Conservation (phyloP, 495 filamentous ascomycete genomes). For the Talaromyces stipitatus region DNA sequence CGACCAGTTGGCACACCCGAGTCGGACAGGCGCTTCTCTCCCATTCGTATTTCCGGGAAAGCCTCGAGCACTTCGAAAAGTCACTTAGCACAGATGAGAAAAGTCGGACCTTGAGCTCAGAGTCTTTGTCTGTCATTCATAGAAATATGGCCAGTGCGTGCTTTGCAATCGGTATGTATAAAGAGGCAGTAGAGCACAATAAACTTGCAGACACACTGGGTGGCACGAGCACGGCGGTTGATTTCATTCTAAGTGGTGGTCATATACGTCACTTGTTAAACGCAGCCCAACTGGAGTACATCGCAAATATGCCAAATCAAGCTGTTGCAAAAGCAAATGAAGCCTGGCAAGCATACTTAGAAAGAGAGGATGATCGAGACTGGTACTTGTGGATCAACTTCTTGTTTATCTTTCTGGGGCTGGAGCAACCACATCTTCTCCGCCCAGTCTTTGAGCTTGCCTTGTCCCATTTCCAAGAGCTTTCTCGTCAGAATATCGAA, state of each 20-base stretch:
- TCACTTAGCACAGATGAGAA: background rate
- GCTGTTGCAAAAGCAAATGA: background rate
- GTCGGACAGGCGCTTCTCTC: background rate
- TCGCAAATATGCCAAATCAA: background rate
- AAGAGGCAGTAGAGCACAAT: background rate
- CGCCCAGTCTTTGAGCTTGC: background rate
- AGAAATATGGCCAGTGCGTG: background rate
- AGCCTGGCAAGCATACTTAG: background rate
- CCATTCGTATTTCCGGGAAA: background rate
- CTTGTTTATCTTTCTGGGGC: background rate
- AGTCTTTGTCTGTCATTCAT: background rate
- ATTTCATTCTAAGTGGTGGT: too few species aligned
- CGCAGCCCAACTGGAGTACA: background rate
- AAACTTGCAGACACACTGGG: background rate
- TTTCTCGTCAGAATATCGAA: background rate
- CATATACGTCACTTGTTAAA: too few species aligned
- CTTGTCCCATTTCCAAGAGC: too few species aligned
- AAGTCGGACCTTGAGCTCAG: background rate
- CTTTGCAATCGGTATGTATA: background rate
- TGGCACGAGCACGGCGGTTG: too few species aligned
- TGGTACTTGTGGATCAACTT: background rate
- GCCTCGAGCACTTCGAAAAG: background rate
- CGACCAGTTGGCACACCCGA: background rate
- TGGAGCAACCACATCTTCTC: background rate
- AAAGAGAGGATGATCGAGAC: background rate